These are phyloP conservation scores for Taxillus chinensis DNA, from an alignment of 164 flowering plant genomes.

Conservation along the genomic window DNA sequence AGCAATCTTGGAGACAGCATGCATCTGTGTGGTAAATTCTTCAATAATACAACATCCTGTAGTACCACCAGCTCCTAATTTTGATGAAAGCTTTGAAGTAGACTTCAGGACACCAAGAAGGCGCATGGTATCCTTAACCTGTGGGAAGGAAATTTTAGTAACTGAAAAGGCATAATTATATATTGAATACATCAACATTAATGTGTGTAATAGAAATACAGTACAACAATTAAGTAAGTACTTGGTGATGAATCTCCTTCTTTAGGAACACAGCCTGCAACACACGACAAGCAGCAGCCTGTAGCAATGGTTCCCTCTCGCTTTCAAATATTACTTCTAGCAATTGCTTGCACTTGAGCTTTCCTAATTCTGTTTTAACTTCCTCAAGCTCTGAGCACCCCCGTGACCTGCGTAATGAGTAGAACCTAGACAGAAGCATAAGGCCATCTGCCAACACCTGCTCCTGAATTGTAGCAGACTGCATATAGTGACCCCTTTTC, in stretches of 20 bases:
- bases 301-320: constrained; percentile 80
- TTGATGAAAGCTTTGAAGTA: constrained; percentile 56
- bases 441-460: constrained; percentile 92
- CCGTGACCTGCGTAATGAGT: constrained; percentile 35
- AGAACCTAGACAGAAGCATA: constrained; percentile 64
- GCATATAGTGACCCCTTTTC: constrained; percentile 49
- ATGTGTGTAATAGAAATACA: no score
- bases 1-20: constrained; percentile 90
- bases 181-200: not conserved
- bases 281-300: constrained; percentile 81
- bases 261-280: constrained; percentile 78
- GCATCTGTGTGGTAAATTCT: constrained; percentile 93
- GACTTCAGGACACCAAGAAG: constrained; percentile 80
- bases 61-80: constrained; percentile 66
- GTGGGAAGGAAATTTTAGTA: constrained; percentile 10
- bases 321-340: constrained; percentile 80
- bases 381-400: constrained; percentile 47
- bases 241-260: constrained; percentile 74
- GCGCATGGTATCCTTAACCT: constrained; percentile 96
- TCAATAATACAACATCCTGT: constrained; percentile 74
- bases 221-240: constrained; percentile 13
- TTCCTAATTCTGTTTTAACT: constrained; percentile 37
- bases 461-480: constrained; percentile 71
- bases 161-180: not conserved
- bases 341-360: constrained; percentile 62